Evolutionary conservation across 108 stramenopile species (phyloP), one percentile per base, ranked within the genome.

Genomic region (Nitzschia inconspicua): DNA sequence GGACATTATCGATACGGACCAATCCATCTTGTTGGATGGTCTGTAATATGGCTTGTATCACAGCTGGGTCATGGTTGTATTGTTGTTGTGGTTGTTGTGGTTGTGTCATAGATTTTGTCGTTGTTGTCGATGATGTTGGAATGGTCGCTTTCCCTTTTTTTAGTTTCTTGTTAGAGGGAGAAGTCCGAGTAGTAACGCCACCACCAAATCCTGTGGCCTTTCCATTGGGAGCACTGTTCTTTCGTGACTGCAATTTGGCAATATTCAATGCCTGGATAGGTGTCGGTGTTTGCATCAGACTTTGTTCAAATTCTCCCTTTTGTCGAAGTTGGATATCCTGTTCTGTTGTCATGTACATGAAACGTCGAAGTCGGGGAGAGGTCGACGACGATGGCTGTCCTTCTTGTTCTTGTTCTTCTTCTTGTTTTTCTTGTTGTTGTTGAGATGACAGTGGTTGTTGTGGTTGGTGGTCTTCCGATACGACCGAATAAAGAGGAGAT

Each of bases 1-100:
- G 63, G 27, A 91, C 80, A 52, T 77, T 70, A 47, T 91, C 84
- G 49, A 91, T 83, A 5, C 89, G 77, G 20, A 87, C 78, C 11
- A 91, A 77, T 23, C 89, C 89, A 44, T 83, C 77, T 47, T 74
- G 49, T 40, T 68, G 48, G 7, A 49, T 49, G 25, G 25, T 23
- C 48, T 10, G 1, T 4, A 29, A n/a, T 29, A 49, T 26, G 2
- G 48, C 48, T 2, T 23, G 48, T 26, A 49, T 29, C n/a, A n/a
- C 48, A 16, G 48, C 28, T 26, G 48, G 30, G n/a, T n/a, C n/a
- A n/a, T n/a, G n/a, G n/a, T n/a, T n/a, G n/a, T 2, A 9, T 29
- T 11, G 36, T 10, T 4, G 48, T 60, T 7, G 10, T 16, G 6
- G 29, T 18, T 30, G 0, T 29, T 43, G 25, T 23, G 3, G 16